Evolutionary conservation across 2,329 filamentous ascomycete genomes (phyloP).

Genomic region (Fusarium avenaceum): DNA sequence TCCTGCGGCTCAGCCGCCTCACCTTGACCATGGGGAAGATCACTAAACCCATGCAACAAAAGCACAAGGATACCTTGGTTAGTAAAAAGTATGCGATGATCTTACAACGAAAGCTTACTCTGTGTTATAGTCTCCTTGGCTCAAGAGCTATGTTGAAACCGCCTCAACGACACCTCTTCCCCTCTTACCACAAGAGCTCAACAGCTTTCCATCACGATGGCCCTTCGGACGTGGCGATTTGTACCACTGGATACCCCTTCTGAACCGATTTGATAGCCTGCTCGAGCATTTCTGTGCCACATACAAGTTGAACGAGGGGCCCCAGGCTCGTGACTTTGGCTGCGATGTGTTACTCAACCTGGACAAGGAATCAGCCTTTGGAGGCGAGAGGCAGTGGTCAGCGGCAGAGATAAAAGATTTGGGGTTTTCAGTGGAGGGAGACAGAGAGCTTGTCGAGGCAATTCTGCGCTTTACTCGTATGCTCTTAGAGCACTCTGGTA

Average conservation of each 20-base stretch:
- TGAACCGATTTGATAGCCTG: conserved; percentile 94
- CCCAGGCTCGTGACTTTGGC: conserved; percentile 82
- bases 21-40: conserved; percentile 76
- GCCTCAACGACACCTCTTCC: conserved; percentile 78
- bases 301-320: conserved; percentile 84
- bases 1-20: conserved; percentile 71
- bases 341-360: conserved; percentile 74
- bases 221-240: conserved; percentile 95
- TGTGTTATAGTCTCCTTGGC: conserved; percentile 80
- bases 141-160: conserved; percentile 82
- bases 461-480: conserved; percentile 88
- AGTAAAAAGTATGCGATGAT: conserved; percentile 43
- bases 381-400: conserved; percentile 62
- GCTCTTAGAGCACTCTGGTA: conserved; percentile 94
- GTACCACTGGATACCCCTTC: conserved; percentile 96
- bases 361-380: conserved; percentile 64
- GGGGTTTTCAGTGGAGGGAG: conserved; percentile 80
- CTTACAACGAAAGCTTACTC: conserved; percentile 46
- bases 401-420: conserved; percentile 65
- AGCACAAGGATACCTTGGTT: conserved; percentile 77
- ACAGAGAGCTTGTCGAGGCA: conserved; percentile 82
- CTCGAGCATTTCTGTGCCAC: conserved; percentile 83
- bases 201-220: conserved; percentile 88
- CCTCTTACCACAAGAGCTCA: conserved; percentile 81
- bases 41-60: conserved; percentile 74